phyloP scores from a whole-genome alignment of 2,329 filamentous ascomycete species.

The Myrmaecium sp. region DNA sequence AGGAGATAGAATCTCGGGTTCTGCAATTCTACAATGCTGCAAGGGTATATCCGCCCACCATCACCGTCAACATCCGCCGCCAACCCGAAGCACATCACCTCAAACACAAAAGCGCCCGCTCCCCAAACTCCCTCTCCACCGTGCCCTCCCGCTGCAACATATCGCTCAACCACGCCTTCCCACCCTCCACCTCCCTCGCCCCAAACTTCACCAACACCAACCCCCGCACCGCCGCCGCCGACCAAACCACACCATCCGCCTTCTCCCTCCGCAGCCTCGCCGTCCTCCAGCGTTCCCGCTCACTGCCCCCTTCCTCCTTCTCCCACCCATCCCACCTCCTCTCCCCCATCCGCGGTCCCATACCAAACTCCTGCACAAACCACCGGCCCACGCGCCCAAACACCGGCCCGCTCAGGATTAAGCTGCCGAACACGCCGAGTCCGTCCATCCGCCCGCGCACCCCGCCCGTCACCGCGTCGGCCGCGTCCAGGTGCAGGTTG shows the following conservation, averaged over 20 bases:
- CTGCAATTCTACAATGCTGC: no score
- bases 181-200: conserved; percentile 64
- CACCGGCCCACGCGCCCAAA: conserved; percentile 51
- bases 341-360: conserved; percentile 64
- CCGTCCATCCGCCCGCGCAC: conserved; percentile 45
- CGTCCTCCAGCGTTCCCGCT: conserved; percentile 32
- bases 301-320: conserved; percentile 18
- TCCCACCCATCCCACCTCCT: conserved; percentile 48
- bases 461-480: conserved; percentile 12
- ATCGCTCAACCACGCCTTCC: conserved; percentile 58
- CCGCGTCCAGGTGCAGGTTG: conserved; percentile 54
- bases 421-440: conserved; percentile 63
- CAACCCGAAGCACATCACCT: conserved; percentile 14
- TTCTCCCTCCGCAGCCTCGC: conserved; percentile 41
- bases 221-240: conserved; percentile 26
- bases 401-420: conserved; percentile 62
- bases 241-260: conserved; percentile 18
- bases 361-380: conserved; percentile 63
- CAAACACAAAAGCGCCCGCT: conserved; percentile 58
- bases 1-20: no score
- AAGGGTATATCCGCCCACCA: conserved; percentile 16
- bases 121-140: conserved; percentile 55
- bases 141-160: conserved; percentile 64
- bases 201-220: conserved; percentile 89
- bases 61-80: conserved; percentile 18